Base-by-base conservation (phyloP, 495 filamentous ascomycete genomes). In the Aspergillus homomorphus region DNA sequence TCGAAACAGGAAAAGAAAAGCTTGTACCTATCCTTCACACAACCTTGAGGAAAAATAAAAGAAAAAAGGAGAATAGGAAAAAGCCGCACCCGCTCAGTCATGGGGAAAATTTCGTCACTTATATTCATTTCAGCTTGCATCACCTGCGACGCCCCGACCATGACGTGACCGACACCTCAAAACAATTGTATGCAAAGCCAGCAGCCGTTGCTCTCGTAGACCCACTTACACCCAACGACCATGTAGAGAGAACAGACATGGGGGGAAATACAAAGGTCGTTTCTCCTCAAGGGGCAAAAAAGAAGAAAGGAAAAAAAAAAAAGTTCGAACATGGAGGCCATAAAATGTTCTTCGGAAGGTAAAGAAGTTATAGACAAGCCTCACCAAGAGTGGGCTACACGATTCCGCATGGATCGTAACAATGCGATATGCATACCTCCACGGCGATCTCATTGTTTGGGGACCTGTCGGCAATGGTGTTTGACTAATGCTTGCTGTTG, bases 401-500 rank as follows among this genome's bases (percentile, higher is more conserved):
- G 33, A 38, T 38, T 12, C 33, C 4, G 33, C 7, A 38, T 38
- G 33, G 33, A 38, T 12, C 33, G 10, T 30, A 10, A 30, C 4
- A 30, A 4, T 30, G 26, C 26, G 10, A 30, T 30, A 30, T 30
- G 26, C 26, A 10, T 10, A 4, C 26, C 26, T 30, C 26, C 26
- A 30, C 26, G 4, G 26, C 26, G 26, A 30, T 30, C 26, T 30
- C 4, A 3, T 28, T 9, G 9, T 3, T 4, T 28, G 26, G 4
- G 26, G 26, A 28, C 26, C 26, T 4, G 26, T 28, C 26, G 3
- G 26, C 26, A 28, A 28, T 24, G 9, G 24, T 20, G 23, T 16
- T 44, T 12, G 18, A 18, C 22, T 24, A 63, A 20, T 60, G 63
- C 41, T 62, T 63, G 51, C 67, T 64, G 44, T 64, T 54, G 45